Base-by-base conservation (phyloP, 2,329 filamentous ascomycete genomes). In the Hymenoscyphus albidus region DNA sequence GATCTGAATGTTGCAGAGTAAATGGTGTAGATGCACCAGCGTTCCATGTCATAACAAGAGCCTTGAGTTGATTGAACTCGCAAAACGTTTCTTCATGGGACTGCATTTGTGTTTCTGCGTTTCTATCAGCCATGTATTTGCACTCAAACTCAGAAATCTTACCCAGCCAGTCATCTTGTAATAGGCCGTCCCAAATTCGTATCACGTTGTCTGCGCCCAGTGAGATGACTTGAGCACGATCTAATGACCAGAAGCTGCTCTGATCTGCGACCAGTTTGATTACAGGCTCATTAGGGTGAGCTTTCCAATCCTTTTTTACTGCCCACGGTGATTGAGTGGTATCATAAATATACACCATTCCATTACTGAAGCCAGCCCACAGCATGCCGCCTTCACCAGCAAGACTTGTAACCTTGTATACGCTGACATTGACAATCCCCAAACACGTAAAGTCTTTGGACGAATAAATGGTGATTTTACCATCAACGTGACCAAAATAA, bases 331-430 rank as follows among this genome's bases (percentile, higher is more conserved):
- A 87, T 38, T 86, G 84, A 10, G 81, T 85, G 12, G 92, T 90
- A 76, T 99, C 93, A 77, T 97, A 99, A 7, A 98, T 90, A 72
- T 92, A 95, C 39, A 97, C 87, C 83, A 90, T 96, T 16, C 95
- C 95, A 0, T 91, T 97, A 76, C 94, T 97, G 79, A 93, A 98
- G 2, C 89, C 94, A 35, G 93, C 92, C 95, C 95, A 99, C 0
- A 99, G 81, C 72, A 92, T 85, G 66, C 88, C 85, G 5, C 93
- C 93, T 2, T 93, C 90, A 9, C 92, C 91, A 1, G 88, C 86
- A 62, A 99, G 80, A 42, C 90, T 88, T 75, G 93, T 97, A 77
- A 99, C 96, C 78, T 97, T 98, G 83, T 96, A 98, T 14, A 93
- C 85, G 76, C 93, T 98, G 71, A 97, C 85, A 72, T 88, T 97